Evolutionary conservation across 305 asterid genomes (phyloP), one percentile per base, ranked within the genome.

Genomic region (Solanum hybrid): DNA sequence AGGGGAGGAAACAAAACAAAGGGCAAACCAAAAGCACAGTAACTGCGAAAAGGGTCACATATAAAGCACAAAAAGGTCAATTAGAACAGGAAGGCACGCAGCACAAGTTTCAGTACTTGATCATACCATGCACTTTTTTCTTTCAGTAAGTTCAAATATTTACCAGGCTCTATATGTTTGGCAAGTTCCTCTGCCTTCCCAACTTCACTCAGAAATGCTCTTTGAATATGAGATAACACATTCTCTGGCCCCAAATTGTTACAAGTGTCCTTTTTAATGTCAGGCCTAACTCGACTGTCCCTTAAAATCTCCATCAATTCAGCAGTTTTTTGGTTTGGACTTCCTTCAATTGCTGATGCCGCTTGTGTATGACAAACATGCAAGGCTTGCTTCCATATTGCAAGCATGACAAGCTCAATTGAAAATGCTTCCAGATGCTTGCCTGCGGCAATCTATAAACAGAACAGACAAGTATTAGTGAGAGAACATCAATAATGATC

Each of bases 361-460:
- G 95, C 96, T 90, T 94, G 95, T 46, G 95, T 92, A 89, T 94
- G 97, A 91, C 97, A 96, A 40, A 96, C 92, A 89, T 93, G 90
- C 91, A 97, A 89, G 24, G 97, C 98, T 92, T 97, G 96, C 94
- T 97, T 97, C 99, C 98, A 95, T 91, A 95, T 93, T 89, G 99
- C 98, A 92, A 97, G 98, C 93, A 92, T 92, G 83, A 96, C 97
- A 88, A 97, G 98, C 94, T 95, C 98, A 90, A 95, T 84, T 29
- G 98, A 95, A 89, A 97, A 97, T 90, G 98, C 98, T 91, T 96
- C 98, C 89, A 97, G 92, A 67, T 93, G 95, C 79, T 89, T 94
- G 90, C 94, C 95, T 90, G 94, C 92, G 90, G 92, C 94, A 86
- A 93, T 89, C 98, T 85, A 89, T 78, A 51, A 85, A 85, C 46